Percentiles rank a stretch among this genome's conserved stretches.
phyloP scores from a whole-genome alignment of 441 rosid genomes.

The Syzygium malaccense region DNA sequence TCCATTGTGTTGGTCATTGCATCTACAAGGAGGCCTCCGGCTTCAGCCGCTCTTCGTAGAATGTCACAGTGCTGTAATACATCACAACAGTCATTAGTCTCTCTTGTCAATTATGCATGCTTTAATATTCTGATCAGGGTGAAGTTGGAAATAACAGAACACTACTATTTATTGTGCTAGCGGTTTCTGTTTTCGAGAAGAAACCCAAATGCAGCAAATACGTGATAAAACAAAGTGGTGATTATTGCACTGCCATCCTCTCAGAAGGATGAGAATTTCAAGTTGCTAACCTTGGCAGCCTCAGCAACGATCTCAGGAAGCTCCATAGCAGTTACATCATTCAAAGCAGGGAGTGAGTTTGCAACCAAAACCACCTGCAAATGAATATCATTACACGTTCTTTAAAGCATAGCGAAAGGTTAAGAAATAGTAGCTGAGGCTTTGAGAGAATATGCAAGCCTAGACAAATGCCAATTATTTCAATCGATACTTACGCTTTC shows the following conservation, averaged over 20 bases:
- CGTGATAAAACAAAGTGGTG: background rate
- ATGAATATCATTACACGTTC: background rate
- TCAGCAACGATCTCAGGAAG: conserved; percentile 95
- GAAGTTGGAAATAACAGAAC: background rate
- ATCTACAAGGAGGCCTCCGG: conserved; percentile 91
- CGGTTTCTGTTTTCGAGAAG: background rate
- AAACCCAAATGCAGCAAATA: background rate
- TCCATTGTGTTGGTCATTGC: conserved; percentile 70
- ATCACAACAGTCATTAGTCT: conserved; percentile 15
- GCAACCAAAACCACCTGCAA: conserved; percentile 94
- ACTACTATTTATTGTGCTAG: background rate
- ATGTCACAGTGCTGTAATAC: conserved; percentile 78
- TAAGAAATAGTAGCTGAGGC: background rate
- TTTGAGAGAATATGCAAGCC: background rate
- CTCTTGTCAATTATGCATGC: background rate
- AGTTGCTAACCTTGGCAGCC: conserved; percentile 80
- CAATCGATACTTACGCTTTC: background rate
- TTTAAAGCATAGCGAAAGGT: background rate
- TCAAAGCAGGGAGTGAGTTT: conserved; percentile 95
- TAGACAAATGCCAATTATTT: background rate
- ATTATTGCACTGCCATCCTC: background rate
- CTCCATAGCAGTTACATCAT: conserved; percentile 97
- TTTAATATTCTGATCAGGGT: background rate
- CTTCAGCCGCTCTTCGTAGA: conserved; percentile 94
- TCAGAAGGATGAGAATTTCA: background rate